phyloP scores from a whole-genome alignment of 306 rosid species.

The Fragaria iinumae region DNA sequence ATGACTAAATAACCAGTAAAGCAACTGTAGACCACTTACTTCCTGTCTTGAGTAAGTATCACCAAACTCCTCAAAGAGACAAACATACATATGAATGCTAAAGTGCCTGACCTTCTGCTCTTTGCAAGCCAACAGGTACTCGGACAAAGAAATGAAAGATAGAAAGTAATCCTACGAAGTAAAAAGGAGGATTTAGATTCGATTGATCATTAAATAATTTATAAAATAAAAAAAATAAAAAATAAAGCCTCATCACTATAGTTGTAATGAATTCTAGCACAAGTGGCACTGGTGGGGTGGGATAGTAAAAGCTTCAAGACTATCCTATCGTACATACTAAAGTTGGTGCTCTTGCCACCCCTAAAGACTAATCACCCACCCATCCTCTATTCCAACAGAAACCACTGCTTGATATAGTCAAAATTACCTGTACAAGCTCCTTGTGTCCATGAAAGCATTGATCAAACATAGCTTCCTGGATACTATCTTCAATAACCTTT shows the following conservation, averaged over 20 bases:
- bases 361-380: not conserved
- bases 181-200: not conserved
- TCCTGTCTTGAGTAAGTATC: conserved; percentile 47
- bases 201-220: not conserved
- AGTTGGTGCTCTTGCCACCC: not conserved
- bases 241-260: not conserved
- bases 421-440: conserved; percentile 31
- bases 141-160: conserved; percentile 36
- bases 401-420: not conserved
- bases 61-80: conserved; percentile 35
- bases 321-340: not conserved
- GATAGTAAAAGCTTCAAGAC: not conserved
- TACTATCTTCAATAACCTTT: conserved; percentile 37
- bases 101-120: conserved; percentile 33
- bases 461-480: conserved; percentile 34
- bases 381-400: not conserved
- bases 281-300: not conserved
- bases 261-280: not conserved
- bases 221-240: not conserved
- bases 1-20: not conserved
- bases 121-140: conserved; percentile 40
- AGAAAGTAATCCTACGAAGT: conserved; percentile 33
- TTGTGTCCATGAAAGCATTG: conserved; percentile 38
- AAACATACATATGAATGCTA: conserved; percentile 32
- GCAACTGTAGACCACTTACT: conserved; percentile 22